phyloP scores from a whole-genome alignment of 2,329 filamentous ascomycete genomes.

The Mycosphaerella sp. region DNA sequence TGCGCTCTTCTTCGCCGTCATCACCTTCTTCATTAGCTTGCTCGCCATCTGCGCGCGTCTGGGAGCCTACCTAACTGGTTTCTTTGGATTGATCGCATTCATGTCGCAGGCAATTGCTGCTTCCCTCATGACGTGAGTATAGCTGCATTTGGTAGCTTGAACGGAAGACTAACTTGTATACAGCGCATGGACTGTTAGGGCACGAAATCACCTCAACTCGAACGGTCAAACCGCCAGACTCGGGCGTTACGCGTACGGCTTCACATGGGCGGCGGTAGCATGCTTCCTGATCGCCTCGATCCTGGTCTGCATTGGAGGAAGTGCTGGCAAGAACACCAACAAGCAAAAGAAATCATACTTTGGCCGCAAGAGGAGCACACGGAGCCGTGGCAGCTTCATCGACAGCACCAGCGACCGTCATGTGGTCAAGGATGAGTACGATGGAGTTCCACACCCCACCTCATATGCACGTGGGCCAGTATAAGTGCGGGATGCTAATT shows the following conservation, averaged over 20 bases:
- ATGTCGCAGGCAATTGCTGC: conserved; percentile 64
- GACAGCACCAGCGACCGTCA: conserved; percentile 53
- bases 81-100: conserved; percentile 55
- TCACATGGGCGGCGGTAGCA: conserved; percentile 67
- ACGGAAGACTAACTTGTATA: conserved; percentile 21
- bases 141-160: conserved; percentile 3
- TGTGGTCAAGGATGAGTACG: conserved; percentile 68
- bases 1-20: conserved; percentile 67
- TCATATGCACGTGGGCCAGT: conserved; percentile 6
- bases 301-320: conserved; percentile 60
- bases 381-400: conserved; percentile 50
- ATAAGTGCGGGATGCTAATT: conserved; percentile 8
- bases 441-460: conserved; percentile 26
- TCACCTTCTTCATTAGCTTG: conserved; percentile 62
- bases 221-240: conserved; percentile 54
- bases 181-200: conserved; percentile 62
- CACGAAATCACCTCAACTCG: conserved; percentile 58
- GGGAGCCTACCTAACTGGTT: conserved; percentile 59
- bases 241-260: conserved; percentile 65
- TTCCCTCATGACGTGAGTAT: conserved; percentile 67
- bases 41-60: conserved; percentile 66
- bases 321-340: conserved; percentile 43
- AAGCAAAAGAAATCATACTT: conserved; percentile 38
- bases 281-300: conserved; percentile 60
- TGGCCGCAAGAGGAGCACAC: conserved; percentile 46